Conservation (phyloP, 2,329 filamentous ascomycete species). For the Ophiostoma quercus region DNA sequence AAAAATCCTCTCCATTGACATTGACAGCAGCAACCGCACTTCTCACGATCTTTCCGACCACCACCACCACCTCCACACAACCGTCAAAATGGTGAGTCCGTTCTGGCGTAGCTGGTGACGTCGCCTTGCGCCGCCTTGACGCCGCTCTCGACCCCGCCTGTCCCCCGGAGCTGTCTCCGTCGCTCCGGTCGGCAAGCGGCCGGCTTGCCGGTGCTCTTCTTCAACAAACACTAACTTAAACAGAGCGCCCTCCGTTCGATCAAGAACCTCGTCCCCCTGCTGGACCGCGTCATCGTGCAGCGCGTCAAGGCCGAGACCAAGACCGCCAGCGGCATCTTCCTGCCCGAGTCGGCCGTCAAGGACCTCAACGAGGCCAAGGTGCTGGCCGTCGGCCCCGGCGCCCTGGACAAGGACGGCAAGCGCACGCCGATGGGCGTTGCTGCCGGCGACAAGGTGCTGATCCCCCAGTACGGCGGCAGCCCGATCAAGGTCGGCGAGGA, state of each 20-base stretch:
- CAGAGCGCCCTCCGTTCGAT: slow-evolving; percentile 74
- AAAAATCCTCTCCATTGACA: slow-evolving; percentile 17
- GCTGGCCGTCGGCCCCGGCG: slow-evolving; percentile 87
- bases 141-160: background rate
- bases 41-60: slow-evolving; percentile 10
- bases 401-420: slow-evolving; percentile 82
- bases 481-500: slow-evolving; percentile 97
- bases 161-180: background rate
- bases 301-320: slow-evolving; percentile 95
- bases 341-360: slow-evolving; percentile 94
- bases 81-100: slow-evolving; percentile 30
- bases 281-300: slow-evolving; percentile 98
- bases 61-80: slow-evolving; percentile 13
- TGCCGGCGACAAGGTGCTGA: slow-evolving; percentile 86
- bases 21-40: background rate
- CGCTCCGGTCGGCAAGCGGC: background rate
- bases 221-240: background rate
- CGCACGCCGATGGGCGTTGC: slow-evolving; percentile 76
- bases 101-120: no score
- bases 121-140: no score
- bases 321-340: slow-evolving; percentile 94
- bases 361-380: slow-evolving; percentile 98
- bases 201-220: background rate
- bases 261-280: slow-evolving; percentile 87
- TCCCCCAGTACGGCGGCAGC: slow-evolving; percentile 93